A percentile compares a stretch with the other conserved stretches of the same genome.
phyloP scores from a whole-genome alignment of 208 protist species.

The Trichomonas tenax region DNA sequence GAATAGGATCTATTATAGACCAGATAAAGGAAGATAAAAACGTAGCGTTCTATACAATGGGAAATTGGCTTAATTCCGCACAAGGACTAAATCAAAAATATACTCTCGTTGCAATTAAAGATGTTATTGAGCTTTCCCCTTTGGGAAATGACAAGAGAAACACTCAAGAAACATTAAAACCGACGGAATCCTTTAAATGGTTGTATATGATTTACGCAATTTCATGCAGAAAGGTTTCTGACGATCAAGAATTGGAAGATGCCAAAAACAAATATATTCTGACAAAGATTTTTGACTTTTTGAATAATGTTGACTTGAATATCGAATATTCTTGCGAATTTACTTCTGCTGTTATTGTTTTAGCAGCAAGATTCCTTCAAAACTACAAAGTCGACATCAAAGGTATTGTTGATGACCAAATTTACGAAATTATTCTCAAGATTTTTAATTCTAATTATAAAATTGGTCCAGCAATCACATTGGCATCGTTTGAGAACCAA shows the following conservation, averaged over 20 bases:
- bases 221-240: background rate
- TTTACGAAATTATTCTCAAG: background rate
- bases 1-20: background rate
- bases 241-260: background rate
- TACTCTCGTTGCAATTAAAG: background rate
- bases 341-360: background rate
- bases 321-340: background rate
- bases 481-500: background rate
- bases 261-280: background rate
- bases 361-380: background rate
- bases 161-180: background rate
- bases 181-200: background rate
- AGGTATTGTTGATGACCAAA: background rate
- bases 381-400: too few relatives aligned
- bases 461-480: background rate
- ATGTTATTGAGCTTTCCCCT: background rate
- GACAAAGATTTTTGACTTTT: background rate
- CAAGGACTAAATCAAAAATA: background rate
- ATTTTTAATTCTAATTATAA: background rate
- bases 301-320: background rate
- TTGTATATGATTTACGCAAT: conserved; percentile 5
- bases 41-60: background rate
- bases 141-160: background rate
- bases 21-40: background rate
- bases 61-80: background rate